These are phyloP conservation scores for Mycena kentingensis DNA, from an alignment of 768 basidiomycete species.

Conservation along the genomic window DNA sequence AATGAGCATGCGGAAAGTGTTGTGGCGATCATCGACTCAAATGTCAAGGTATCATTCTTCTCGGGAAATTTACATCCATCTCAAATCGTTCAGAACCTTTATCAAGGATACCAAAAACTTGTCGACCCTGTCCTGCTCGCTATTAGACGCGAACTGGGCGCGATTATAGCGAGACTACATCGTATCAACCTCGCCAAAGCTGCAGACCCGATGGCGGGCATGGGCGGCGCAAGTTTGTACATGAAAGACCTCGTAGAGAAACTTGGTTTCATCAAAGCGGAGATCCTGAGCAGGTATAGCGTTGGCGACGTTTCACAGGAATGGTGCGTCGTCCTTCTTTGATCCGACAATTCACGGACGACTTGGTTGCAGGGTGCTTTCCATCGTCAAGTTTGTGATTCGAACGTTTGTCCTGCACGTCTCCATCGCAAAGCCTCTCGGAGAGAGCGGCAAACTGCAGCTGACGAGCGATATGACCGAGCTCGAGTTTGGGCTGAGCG, in stretches of 20 bases:
- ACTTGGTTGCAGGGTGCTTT: slow-evolving; percentile 49
- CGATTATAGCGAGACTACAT: slow-evolving; percentile 82
- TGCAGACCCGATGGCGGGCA: slow-evolving; percentile 63
- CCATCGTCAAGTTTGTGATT: slow-evolving; percentile 78
- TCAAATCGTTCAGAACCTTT: slow-evolving; percentile 45
- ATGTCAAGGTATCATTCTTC: slow-evolving; percentile 52
- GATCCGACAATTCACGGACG: neutral
- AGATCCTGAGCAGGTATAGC: slow-evolving; percentile 69
- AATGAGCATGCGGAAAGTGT: slow-evolving; percentile 69
- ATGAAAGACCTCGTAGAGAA: slow-evolving; percentile 93
- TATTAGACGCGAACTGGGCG: slow-evolving; percentile 78
- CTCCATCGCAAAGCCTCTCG: slow-evolving; percentile 89
- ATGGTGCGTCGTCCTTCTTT: slow-evolving; percentile 56
- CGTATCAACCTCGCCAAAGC: slow-evolving; percentile 79
- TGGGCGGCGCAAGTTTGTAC: slow-evolving; percentile 77
- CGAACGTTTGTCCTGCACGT: slow-evolving; percentile 89
- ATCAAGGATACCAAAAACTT: slow-evolving; percentile 53
- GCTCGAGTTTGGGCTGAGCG: slow-evolving; percentile 87
- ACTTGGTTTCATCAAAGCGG: slow-evolving; percentile 75
- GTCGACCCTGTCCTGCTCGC: slow-evolving; percentile 64
- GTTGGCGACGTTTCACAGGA: slow-evolving; percentile 70
- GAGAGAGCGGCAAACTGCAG: slow-evolving; percentile 92
- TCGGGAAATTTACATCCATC: slow-evolving; percentile 1
- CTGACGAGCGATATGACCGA: slow-evolving; percentile 96
- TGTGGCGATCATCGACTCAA: slow-evolving; percentile 53